A percentile compares a stretch with the other conserved stretches of the same genome.
These are phyloP conservation scores for Apophysomyces sp. DNA, from an alignment of 371 early-diverging fungal species.

Conservation along the genomic window DNA sequence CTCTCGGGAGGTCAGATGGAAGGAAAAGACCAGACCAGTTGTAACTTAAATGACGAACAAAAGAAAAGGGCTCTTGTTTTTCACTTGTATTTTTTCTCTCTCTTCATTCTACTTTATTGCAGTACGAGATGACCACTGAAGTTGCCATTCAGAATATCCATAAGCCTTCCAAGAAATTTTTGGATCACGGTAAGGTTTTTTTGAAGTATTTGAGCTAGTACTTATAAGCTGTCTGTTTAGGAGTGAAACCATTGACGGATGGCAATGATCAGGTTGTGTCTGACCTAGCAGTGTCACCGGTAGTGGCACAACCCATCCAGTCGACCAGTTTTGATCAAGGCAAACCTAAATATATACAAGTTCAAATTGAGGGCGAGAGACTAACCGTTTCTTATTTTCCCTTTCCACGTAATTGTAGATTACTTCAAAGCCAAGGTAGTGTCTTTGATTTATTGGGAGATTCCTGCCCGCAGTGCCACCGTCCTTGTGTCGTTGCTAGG, in stretches of 20 bases:
- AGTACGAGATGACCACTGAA: neutral
- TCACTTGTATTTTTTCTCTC: neutral
- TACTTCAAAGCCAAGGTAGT: neutral
- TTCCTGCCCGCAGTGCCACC: slow-evolving; percentile 4
- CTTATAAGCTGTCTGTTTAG: neutral
- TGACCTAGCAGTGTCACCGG: neutral
- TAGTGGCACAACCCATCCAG: neutral
- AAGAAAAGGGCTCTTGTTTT: neutral
- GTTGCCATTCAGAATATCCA: neutral
- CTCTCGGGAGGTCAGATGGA: neutral
- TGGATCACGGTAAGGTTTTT: neutral
- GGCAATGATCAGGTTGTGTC: neutral
- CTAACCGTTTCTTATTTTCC: no score
- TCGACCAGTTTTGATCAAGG: neutral
- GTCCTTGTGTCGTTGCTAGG: neutral
- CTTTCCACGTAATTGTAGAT: neutral
- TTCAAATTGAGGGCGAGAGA: no score
- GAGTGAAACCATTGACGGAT: neutral
- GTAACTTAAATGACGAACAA: neutral
- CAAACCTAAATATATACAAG: no score
- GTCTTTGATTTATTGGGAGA: slow-evolving; percentile 7
- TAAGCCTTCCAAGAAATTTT: neutral
- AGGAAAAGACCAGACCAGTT: neutral
- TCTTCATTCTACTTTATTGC: neutral
- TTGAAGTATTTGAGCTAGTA: no score